phyloP scores from a whole-genome alignment of 495 filamentous ascomycete species.

The Aspergillus haitiensis region DNA sequence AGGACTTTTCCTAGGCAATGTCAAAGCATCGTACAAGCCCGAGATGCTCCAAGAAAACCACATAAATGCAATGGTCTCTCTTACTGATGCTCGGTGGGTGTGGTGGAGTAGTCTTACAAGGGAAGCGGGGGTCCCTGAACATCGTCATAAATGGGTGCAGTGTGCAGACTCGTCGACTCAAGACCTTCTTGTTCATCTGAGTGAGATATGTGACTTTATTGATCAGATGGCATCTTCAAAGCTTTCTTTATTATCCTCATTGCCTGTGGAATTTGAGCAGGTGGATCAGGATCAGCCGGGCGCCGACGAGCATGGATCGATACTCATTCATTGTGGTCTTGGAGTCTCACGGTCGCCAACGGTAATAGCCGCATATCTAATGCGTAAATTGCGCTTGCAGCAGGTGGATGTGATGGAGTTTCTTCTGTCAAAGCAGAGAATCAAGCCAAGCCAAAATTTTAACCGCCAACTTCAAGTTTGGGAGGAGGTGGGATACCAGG shows the following conservation, averaged over 20 bases:
- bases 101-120: slow-evolving; percentile 22
- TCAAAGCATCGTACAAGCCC: slow-evolving; percentile 27
- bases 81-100: slow-evolving; percentile 24
- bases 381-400: slow-evolving; percentile 26
- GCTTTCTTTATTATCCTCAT: slow-evolving; percentile 20
- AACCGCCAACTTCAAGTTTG: slow-evolving; percentile 32
- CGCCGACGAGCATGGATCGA: slow-evolving; percentile 23
- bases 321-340: slow-evolving; percentile 38
- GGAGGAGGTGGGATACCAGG: slow-evolving; percentile 33
- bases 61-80: slow-evolving; percentile 40
- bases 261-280: slow-evolving; percentile 6
- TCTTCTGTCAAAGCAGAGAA: slow-evolving; percentile 25
- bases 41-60: slow-evolving; percentile 31
- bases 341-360: slow-evolving; percentile 42
- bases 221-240: slow-evolving; percentile 31
- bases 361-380: slow-evolving; percentile 34
- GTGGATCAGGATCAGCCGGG: slow-evolving; percentile 9
- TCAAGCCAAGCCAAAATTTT: slow-evolving; percentile 30
- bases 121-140: slow-evolving; percentile 30
- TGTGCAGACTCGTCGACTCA: slow-evolving; percentile 39
- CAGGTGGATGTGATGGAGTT: slow-evolving; percentile 13
- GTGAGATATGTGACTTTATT: slow-evolving; percentile 43
- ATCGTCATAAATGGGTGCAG: slow-evolving; percentile 35
- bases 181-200: slow-evolving; percentile 35
- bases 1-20: slow-evolving; percentile 39